phyloP scores from a whole-genome alignment of 257 asterid species.

The Nicotiana attenuata region DNA sequence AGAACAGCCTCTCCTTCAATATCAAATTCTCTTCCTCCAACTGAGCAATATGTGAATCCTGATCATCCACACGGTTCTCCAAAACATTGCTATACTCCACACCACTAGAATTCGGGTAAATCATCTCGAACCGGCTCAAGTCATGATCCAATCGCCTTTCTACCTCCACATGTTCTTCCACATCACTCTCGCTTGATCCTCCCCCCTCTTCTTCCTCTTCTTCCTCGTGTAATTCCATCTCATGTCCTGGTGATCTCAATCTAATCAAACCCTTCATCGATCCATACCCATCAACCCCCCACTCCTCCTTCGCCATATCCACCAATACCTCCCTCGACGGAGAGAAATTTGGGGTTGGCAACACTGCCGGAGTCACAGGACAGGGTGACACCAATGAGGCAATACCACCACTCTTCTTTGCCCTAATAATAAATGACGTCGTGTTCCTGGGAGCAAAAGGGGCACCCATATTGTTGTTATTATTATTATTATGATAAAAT shows the following conservation, averaged over 20 bases:
- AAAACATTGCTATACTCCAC: constrained; percentile 46
- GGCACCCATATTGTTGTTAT: constrained; percentile 38
- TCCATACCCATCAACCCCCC: constrained; percentile 94
- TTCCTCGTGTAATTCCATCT: constrained; percentile 41
- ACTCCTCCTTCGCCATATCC: constrained; percentile 79
- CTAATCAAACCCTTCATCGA: constrained; percentile 80
- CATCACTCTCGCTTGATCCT: constrained; percentile 77
- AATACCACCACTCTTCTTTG: constrained; percentile 78
- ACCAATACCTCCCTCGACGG: constrained; percentile 71
- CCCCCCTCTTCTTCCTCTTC: constrained; percentile 62
- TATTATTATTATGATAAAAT: constrained; percentile 27
- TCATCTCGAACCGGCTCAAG: constrained; percentile 76
- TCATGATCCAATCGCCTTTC: constrained; percentile 82
- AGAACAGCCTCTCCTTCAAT: constrained; percentile 67
- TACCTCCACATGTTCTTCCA: constrained; percentile 73
- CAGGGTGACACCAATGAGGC: constrained; percentile 71
- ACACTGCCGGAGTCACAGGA: constrained; percentile 65
- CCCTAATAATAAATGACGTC: constrained; percentile 52
- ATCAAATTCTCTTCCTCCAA: constrained; percentile 70
- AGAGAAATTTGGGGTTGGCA: constrained; percentile 79
- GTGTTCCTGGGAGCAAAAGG: constrained; percentile 69
- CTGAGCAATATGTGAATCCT: constrained; percentile 69
- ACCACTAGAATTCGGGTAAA: constrained; percentile 47
- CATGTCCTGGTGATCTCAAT: constrained; percentile 64
- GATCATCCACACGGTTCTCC: constrained; percentile 78